Percentiles rank a stretch among this genome's conserved stretches.
Conservation (phyloP, 495 filamentous ascomycete species). For the Trichoderma erinaceum region DNA sequence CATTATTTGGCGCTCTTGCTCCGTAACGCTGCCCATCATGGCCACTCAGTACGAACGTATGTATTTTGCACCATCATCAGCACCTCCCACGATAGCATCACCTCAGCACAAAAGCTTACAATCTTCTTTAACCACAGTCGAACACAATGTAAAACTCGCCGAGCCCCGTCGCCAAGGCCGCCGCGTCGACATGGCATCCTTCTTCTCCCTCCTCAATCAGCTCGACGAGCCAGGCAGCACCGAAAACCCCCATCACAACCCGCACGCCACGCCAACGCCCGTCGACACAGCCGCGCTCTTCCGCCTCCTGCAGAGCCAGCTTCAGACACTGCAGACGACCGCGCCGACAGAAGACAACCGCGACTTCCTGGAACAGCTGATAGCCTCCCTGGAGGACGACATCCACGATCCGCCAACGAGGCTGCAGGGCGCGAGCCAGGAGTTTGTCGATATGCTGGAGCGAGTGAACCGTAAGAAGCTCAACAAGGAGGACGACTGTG, state of each 20-base stretch:
- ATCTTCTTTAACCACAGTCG: constrained; percentile 49
- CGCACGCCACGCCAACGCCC: constrained; percentile 64
- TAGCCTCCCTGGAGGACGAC: constrained; percentile 53
- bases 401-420: constrained; percentile 60
- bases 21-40: constrained; percentile 13
- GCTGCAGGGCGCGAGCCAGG: constrained; percentile 70
- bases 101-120: background rate
- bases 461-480: constrained; percentile 66
- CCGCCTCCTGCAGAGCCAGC: constrained; percentile 46
- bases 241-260: constrained; percentile 41
- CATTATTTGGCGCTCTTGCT: background rate
- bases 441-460: constrained; percentile 75
- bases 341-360: constrained; percentile 57
- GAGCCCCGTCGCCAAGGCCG: constrained; percentile 42
- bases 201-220: constrained; percentile 70
- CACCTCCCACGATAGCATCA: background rate
- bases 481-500: constrained; percentile 63
- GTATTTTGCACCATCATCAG: background rate
- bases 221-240: constrained; percentile 43
- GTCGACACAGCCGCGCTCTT: constrained; percentile 61
- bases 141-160: constrained; percentile 64
- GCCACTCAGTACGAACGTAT: constrained; percentile 18
- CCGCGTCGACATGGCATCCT: constrained; percentile 80
- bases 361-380: constrained; percentile 54
- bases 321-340: constrained; percentile 33